A percentile compares a stretch with the other conserved stretches of the same genome.
Conservation (phyloP, 345 rosid species). For the Eucalyptus camaldulensis region DNA sequence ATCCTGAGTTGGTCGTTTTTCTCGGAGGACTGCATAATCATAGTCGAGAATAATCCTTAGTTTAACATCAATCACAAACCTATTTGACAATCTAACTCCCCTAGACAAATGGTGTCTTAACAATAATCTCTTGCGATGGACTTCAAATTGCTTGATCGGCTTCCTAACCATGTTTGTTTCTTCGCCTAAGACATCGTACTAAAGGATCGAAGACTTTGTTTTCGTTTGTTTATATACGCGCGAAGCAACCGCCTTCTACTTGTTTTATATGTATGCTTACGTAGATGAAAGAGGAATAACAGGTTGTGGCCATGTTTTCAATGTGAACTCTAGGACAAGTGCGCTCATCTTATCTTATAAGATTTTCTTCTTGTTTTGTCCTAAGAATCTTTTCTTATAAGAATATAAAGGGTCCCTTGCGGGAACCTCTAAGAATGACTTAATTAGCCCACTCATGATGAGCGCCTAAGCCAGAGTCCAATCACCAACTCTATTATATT, state of each 20-base stretch:
- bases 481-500: not conserved
- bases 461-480: not conserved
- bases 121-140: not conserved
- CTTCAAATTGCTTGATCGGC: not conserved
- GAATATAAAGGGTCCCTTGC: not conserved
- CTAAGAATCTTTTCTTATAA: not conserved
- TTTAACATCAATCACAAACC: not conserved
- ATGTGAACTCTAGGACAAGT: not conserved
- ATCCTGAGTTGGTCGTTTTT: not conserved
- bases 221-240: not conserved
- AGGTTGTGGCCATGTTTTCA: not conserved
- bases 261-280: not conserved
- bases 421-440: not conserved
- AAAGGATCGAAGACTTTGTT: not conserved
- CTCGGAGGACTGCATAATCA: not conserved
- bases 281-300: not conserved
- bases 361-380: not conserved
- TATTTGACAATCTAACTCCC: not conserved
- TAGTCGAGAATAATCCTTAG: not conserved
- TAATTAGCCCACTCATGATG: not conserved
- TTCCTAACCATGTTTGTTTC: not conserved
- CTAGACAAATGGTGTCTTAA: not conserved
- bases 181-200: not conserved
- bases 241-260: not conserved
- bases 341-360: not conserved